Evolutionary conservation across 2,329 filamentous ascomycete species (phyloP), one percentile per base, ranked within the genome.

Genomic region (Thielaviopsis populi): DNA sequence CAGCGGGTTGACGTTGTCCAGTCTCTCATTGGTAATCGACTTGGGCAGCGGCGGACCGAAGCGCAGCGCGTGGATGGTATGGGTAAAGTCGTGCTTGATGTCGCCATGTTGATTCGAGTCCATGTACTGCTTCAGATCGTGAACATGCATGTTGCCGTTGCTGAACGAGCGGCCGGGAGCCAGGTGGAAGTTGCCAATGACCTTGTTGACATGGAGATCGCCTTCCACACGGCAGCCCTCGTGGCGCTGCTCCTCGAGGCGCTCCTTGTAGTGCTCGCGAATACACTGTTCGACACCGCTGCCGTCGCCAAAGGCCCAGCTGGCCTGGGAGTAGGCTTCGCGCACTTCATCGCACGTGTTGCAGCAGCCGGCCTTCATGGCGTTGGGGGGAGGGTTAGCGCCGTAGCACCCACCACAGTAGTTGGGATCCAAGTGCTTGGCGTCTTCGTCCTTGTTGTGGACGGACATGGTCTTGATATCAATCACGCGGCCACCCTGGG

Each of bases 161-260:
- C 88, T 95, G 81, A 97, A 97, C 74, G 87, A 92, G 75, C 92
- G 89, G 70, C 94, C 94, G 1, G 94, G 94, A 0, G 95, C 94
- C 70, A 99, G 87, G 75, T 99, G 94, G 81, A 99, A 99, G 78
- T 99, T 99, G 64, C 94, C 94, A 63, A 99, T 83, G 30, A 99
- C 94, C 77, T 99, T 99, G 81, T 99, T 99, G 69, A 99, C 95
- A 59, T 89, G 88, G 69, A 99, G 83, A 46, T 84, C 84, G 66
- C 94, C 94, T 74, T 96, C 91, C 68, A 99, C 88, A 61, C 94
- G 89, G 76, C 94, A 99, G 66, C 94, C 94, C 76, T 99, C 95
- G 61, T 85, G 83, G 64, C 91, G 84, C 77, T 97, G 92, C 67
- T 84, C 85, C 72, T 95, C 89, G 66, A 99, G 80, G 70, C 86